Conservation (phyloP, 371 early-diverging fungal genomes). For the Mortierella sp. region DNA sequence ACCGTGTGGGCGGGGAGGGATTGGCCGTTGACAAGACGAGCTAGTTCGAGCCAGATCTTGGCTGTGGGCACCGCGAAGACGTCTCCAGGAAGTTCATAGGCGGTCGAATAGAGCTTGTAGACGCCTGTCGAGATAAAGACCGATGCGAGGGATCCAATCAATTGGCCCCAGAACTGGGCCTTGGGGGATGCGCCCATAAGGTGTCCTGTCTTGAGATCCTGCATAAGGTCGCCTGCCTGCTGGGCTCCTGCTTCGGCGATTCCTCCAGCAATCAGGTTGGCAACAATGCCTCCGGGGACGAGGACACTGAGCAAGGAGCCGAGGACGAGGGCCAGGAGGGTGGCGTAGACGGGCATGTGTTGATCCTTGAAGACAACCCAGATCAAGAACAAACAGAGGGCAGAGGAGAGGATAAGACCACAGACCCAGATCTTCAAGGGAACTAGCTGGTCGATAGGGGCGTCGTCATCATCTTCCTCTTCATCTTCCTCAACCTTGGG, state of each 20-base stretch:
- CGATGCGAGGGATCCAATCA: conserved; percentile 84
- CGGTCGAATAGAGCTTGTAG: conserved; percentile 77
- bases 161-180: conserved; percentile 89
- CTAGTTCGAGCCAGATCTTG: conserved; percentile 87
- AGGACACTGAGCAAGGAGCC: conserved; percentile 67
- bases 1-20: conserved; percentile 74
- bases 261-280: conserved; percentile 88
- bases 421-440: conserved; percentile 68
- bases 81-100: conserved; percentile 80
- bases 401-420: conserved; percentile 72
- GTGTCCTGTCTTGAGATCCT: conserved; percentile 92
- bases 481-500: background rate
- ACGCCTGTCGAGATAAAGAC: conserved; percentile 77
- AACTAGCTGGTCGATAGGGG: conserved; percentile 63
- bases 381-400: conserved; percentile 70
- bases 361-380: conserved; percentile 69
- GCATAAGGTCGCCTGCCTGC: conserved; percentile 87
- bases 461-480: conserved; percentile 61
- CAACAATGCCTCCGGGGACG: conserved; percentile 79
- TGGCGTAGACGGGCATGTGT: conserved; percentile 61
- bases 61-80: conserved; percentile 85
- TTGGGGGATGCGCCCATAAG: conserved; percentile 85
- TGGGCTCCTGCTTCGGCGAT: conserved; percentile 89
- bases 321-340: conserved; percentile 61
- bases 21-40: conserved; percentile 84